phyloP scores from a whole-genome alignment of 2,329 filamentous ascomycete genomes.

The Cytospora paraplurivora region DNA sequence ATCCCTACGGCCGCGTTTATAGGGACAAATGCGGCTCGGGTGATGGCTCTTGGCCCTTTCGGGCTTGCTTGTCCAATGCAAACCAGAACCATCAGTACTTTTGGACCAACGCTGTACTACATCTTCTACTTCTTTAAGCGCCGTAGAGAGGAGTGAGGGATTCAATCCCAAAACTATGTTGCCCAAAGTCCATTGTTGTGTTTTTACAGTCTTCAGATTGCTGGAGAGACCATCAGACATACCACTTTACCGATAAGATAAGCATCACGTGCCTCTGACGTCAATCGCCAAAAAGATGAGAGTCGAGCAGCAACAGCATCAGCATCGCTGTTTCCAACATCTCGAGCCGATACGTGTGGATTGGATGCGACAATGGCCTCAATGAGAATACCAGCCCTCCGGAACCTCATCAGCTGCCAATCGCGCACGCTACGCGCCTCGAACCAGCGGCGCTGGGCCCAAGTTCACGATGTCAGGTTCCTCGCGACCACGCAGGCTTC shows the following conservation, averaged over 20 bases:
- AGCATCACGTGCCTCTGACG: background rate
- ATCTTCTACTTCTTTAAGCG: no score
- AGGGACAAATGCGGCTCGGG: no score
- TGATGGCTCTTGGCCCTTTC: no score
- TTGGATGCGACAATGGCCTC: constrained; percentile 47
- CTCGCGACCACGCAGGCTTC: constrained; percentile 75
- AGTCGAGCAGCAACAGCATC: background rate
- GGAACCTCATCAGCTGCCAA: constrained; percentile 45
- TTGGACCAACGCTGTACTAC: no score
- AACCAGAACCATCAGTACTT: no score
- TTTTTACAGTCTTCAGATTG: no score
- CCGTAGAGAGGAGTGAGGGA: no score
- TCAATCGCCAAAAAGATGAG: background rate
- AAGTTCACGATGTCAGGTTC: constrained; percentile 90
- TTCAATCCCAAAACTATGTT: no score
- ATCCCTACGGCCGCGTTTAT: no score
- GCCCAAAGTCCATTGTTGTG: no score
- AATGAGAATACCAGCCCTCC: constrained; percentile 50
- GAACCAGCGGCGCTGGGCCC: constrained; percentile 81
- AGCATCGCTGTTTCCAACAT: background rate
- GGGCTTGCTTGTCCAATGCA: no score
- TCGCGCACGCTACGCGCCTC: constrained; percentile 38
- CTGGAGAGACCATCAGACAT: no score
- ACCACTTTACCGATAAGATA: background rate
- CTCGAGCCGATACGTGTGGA: background rate